These are phyloP conservation scores for Ilyonectria mors-panacis DNA, from an alignment of 2,329 filamentous ascomycete genomes.

Conservation along the genomic window DNA sequence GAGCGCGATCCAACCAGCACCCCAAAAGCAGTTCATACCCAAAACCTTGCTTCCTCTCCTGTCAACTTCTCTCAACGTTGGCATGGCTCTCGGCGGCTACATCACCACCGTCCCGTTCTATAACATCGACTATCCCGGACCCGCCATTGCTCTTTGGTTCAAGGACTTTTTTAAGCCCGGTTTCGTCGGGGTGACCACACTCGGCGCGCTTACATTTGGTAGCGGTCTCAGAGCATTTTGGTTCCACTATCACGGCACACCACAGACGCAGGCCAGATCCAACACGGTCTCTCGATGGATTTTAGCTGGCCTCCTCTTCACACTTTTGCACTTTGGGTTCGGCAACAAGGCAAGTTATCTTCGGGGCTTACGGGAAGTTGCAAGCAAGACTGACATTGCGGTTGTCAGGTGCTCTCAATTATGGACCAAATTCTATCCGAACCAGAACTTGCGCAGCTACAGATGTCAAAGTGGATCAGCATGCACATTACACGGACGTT, in stretches of 20 bases:
- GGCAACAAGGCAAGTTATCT: background rate
- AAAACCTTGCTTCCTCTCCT: background rate
- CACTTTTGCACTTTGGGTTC: background rate
- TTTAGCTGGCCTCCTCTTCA: background rate
- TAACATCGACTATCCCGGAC: conserved; percentile 27
- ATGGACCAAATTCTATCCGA: conserved; percentile 16
- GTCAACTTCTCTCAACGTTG: background rate
- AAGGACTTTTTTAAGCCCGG: conserved; percentile 35
- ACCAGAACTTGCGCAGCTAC: conserved; percentile 7
- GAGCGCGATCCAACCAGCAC: background rate
- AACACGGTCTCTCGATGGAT: background rate
- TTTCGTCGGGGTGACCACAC: conserved; percentile 31
- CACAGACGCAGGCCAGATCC: background rate
- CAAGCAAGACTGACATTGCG: background rate
- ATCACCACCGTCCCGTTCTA: conserved; percentile 29
- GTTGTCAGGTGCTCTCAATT: conserved; percentile 1
- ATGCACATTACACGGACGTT: conserved; percentile 11
- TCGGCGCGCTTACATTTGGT: conserved; percentile 27
- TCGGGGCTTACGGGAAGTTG: background rate
- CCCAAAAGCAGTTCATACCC: background rate
- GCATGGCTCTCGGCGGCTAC: conserved; percentile 28
- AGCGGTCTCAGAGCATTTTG: background rate
- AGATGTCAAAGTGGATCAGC: conserved; percentile 12
- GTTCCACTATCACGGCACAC: background rate
- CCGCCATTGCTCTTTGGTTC: conserved; percentile 34